Evolutionary conservation across 2,329 filamentous ascomycete genomes (phyloP), one percentile per base, ranked within the genome.

Genomic region (Fusarium armeniacum): DNA sequence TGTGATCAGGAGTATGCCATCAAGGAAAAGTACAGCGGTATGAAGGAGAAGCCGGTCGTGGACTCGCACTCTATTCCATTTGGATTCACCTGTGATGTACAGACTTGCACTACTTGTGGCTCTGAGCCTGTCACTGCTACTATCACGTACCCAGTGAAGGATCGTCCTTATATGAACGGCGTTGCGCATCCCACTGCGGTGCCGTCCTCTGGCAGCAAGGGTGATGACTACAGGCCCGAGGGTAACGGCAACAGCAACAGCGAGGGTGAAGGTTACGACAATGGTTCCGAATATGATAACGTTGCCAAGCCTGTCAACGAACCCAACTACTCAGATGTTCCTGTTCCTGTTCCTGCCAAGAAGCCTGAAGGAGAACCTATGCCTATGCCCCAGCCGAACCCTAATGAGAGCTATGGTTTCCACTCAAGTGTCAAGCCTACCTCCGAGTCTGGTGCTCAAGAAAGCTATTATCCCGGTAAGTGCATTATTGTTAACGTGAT

Each of bases 151-250:
- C 67, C 66, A 10, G 35, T 69, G 12, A 38, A 44, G 3, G 47
- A 67, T 20, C 28, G 57, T 18, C 52, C 63, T 10, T 70, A 70
- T 81, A 90, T 90, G 38, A 70, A 67, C 38, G n/a, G 20, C 10
- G 18, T 47, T 20, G 11, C 46, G 6, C 26, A 38, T 13, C 61
- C 62, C 10, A 65, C 61, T n/a, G 52, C 32, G 6, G 41, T 24
- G 35, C 61, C 61, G 2, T 4, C 38, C 24, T 26, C 24, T 15
- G 40, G n/a, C 13, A 18, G 10, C 44, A 33, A 57, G 5, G 28
- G 18, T 16, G 22, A 12, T 2, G n/a, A 30, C 9, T 32, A 41
- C 18, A 40, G 54, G 10, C 5, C 9, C 4, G 32, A 41, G 7
- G n/a, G 5, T 20, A 12, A 4, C 16, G 15, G 8, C 33, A 11